These are phyloP conservation scores for Gossypium ekmanianum DNA, from an alignment of 345 rosid genomes.

Conservation along the genomic window DNA sequence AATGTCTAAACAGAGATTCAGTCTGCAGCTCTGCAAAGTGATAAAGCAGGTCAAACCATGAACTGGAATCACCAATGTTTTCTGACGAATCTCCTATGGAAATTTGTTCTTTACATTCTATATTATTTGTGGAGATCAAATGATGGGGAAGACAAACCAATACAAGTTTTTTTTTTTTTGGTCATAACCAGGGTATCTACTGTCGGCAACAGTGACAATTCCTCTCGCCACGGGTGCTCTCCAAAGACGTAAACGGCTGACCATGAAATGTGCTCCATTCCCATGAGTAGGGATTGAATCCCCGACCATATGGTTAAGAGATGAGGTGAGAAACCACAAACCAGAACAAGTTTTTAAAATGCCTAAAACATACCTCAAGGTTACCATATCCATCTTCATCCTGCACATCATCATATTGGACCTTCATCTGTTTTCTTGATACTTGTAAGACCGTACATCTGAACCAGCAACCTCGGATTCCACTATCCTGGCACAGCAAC, in stretches of 20 bases:
- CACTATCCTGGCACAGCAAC: conserved; percentile 89
- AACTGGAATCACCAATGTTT: neutral
- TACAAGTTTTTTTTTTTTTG: neutral
- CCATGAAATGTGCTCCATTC: too few relatives aligned
- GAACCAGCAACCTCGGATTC: conserved; percentile 97
- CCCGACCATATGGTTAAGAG: too few relatives aligned
- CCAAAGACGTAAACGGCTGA: too few relatives aligned
- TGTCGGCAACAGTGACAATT: too few relatives aligned
- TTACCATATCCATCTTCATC: conserved; percentile 79
- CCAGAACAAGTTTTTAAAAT: conserved; percentile 6
- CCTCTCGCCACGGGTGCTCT: too few relatives aligned
- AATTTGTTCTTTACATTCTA: neutral
- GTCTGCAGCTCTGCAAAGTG: neutral
- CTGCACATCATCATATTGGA: conserved; percentile 76
- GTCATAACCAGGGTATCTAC: too few relatives aligned
- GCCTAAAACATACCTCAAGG: conserved; percentile 65
- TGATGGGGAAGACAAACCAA: conserved; percentile 10
- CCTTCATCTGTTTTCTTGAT: conserved; percentile 65
- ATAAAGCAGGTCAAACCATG: neutral
- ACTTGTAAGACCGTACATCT: conserved; percentile 72
- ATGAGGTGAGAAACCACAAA: neutral
- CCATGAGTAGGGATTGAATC: too few relatives aligned
- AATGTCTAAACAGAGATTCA: conserved; percentile 5
- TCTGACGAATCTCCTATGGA: neutral
- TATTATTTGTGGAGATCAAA: neutral